These are phyloP conservation scores for Xerocomellus amylosporus DNA, from an alignment of 768 basidiomycete genomes.

Conservation along the genomic window DNA sequence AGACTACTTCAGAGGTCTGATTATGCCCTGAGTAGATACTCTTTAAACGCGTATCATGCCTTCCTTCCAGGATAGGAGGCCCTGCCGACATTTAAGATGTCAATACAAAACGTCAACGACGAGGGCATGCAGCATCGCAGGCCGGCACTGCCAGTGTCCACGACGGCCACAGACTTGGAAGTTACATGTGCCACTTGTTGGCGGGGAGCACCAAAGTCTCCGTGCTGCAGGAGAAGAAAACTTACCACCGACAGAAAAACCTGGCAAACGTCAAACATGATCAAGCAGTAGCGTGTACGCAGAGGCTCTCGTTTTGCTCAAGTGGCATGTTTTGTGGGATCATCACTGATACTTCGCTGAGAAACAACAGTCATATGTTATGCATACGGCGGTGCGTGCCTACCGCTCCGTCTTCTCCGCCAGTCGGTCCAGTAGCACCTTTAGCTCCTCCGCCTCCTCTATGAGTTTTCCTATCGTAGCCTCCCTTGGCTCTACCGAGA, in stretches of 20 bases:
- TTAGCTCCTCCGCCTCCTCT: constrained; percentile 42
- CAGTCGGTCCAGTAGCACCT: constrained; percentile 19
- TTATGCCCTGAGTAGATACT: constrained; percentile 75
- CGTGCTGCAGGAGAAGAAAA: constrained; percentile 5
- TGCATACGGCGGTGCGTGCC: neutral
- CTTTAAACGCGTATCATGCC: constrained; percentile 93
- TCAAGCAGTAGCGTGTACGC: neutral
- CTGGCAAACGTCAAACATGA: constrained; percentile 13
- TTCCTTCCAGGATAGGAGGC: constrained; percentile 39
- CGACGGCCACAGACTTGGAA: constrained; percentile 54
- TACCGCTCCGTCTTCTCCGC: constrained; percentile 15
- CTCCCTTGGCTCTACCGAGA: constrained; percentile 19
- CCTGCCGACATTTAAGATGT: constrained; percentile 24
- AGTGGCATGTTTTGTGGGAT: neutral
- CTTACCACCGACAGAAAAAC: constrained; percentile 9
- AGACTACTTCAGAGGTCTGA: constrained; percentile 84
- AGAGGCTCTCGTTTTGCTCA: neutral
- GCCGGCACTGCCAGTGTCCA: constrained; percentile 58
- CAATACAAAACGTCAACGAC: constrained; percentile 8
- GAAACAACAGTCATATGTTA: neutral
- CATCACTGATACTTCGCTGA: neutral
- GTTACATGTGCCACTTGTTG: neutral
- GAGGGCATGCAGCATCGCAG: constrained; percentile 47
- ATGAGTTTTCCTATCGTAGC: constrained; percentile 35
- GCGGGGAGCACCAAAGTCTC: neutral